These are phyloP conservation scores for Penicillium herquei DNA, from an alignment of 495 filamentous ascomycete species.

Conservation along the genomic window DNA sequence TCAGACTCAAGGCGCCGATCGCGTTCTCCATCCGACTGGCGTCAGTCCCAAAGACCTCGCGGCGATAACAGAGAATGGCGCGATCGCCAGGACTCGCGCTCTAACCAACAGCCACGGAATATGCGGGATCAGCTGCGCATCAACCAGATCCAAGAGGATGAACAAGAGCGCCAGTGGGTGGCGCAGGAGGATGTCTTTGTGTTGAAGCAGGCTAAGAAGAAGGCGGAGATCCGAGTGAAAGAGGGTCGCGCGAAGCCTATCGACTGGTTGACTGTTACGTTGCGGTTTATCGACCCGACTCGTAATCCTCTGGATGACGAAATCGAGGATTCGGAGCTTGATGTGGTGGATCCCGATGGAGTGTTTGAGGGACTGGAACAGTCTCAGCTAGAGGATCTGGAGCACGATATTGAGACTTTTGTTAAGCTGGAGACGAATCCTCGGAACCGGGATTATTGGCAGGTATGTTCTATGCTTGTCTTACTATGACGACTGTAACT, in stretches of 20 bases:
- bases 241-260: constrained; percentile 90
- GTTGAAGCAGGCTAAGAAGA: constrained; percentile 95
- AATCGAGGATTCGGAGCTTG: constrained; percentile 70
- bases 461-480: constrained; percentile 37
- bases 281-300: constrained; percentile 84
- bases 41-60: constrained; percentile 40
- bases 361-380: constrained; percentile 75
- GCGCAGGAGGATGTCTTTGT: constrained; percentile 96
- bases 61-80: constrained; percentile 33
- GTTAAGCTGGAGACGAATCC: constrained; percentile 72
- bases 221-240: constrained; percentile 93
- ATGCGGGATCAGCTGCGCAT: constrained; percentile 53
- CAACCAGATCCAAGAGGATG: constrained; percentile 66
- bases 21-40: constrained; percentile 42
- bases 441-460: constrained; percentile 86
- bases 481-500: not conserved
- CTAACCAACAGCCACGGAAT: constrained; percentile 32
- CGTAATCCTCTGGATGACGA: constrained; percentile 79
- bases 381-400: constrained; percentile 70
- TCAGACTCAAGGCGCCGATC: constrained; percentile 40
- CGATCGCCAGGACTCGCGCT: constrained; percentile 21
- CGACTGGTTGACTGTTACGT: constrained; percentile 90
- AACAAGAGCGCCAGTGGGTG: constrained; percentile 81
- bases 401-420: constrained; percentile 86
- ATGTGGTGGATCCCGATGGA: constrained; percentile 77